Conservation (phyloP, 352 stramenopile genomes). For the Phytophthora macrochlamydospora region DNA sequence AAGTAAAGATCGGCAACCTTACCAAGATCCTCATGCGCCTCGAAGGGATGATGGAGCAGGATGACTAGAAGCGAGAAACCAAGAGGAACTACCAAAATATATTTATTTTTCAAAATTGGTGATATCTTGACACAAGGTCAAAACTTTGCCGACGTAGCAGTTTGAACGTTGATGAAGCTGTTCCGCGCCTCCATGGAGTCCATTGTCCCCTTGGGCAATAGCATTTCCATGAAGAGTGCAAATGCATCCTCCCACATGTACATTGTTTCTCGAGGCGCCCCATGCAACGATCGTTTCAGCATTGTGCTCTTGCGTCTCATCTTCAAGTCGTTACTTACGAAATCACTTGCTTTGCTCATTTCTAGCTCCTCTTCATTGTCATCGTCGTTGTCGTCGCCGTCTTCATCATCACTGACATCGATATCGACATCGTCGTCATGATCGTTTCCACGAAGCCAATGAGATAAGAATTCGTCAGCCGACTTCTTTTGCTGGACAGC, state of each 20-base stretch:
- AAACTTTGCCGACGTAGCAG: neutral
- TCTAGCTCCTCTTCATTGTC: conserved; percentile 5
- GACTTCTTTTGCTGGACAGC: conserved; percentile 42
- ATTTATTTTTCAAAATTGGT: conserved; percentile 1
- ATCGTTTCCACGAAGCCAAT: conserved; percentile 15
- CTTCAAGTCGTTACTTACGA: conserved; percentile 9
- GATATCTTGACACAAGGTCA: neutral
- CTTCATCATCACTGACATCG: neutral
- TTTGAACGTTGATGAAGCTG: neutral
- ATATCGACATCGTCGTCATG: conserved; percentile 4
- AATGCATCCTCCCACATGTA: conserved; percentile 47
- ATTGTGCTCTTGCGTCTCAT: conserved; percentile 18
- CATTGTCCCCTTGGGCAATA: conserved; percentile 47
- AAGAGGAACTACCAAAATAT: neutral
- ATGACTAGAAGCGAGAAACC: conserved; percentile 31
- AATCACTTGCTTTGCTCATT: neutral
- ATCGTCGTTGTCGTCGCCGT: conserved; percentile 1
- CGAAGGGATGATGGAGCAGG: conserved; percentile 59
- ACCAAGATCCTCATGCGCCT: conserved; percentile 74
- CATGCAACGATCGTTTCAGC: conserved; percentile 13
- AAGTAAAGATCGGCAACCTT: conserved; percentile 69
- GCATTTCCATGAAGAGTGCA: conserved; percentile 52
- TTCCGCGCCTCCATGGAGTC: neutral
- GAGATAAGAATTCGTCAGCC: conserved; percentile 30
- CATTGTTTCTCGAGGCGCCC: conserved; percentile 22